A percentile compares a stretch with the other conserved stretches of the same genome.
Evolutionary conservation across 2,329 filamentous ascomycete species (phyloP).

Genomic region (Ascochyta fabae): DNA sequence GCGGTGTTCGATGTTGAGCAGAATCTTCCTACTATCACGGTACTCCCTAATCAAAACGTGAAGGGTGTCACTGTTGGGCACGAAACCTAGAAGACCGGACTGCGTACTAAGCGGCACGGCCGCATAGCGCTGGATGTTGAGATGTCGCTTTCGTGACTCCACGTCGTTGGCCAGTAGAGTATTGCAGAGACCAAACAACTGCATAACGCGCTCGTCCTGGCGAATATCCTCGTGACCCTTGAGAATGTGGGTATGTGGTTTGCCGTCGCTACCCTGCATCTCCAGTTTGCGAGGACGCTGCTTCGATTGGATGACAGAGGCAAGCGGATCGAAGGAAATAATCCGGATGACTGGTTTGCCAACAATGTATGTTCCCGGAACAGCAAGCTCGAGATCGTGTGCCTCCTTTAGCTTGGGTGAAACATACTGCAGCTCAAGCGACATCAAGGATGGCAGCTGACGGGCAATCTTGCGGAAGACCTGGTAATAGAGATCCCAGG

Average conservation of each 20-base stretch:
- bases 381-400: conserved; percentile 85
- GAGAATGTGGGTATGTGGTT: conserved; percentile 83
- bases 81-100: conserved; percentile 93
- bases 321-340: conserved; percentile 85
- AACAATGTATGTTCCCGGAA: conserved; percentile 93
- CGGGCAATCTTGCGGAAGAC: conserved; percentile 95
- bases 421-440: conserved; percentile 93
- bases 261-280: conserved; percentile 86
- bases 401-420: conserved; percentile 90
- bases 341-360: conserved; percentile 82
- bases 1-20: conserved; percentile 98
- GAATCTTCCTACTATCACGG: conserved; percentile 92
- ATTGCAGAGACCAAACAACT: conserved; percentile 96
- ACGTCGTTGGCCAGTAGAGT: conserved; percentile 92
- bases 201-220: conserved; percentile 99
- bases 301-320: conserved; percentile 94
- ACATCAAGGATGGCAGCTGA: conserved; percentile 90
- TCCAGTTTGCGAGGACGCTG: conserved; percentile 91
- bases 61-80: conserved; percentile 95
- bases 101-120: conserved; percentile 97
- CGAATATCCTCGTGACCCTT: conserved; percentile 99
- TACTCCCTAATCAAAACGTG: conserved; percentile 98
- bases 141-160: conserved; percentile 94
- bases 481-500: conserved; percentile 99
- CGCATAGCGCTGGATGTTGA: conserved; percentile 94